A percentile compares a stretch with the other conserved stretches of the same genome.
Conservation (phyloP, 352 stramenopile genomes). For the Globisporangium cylindrosporum region DNA sequence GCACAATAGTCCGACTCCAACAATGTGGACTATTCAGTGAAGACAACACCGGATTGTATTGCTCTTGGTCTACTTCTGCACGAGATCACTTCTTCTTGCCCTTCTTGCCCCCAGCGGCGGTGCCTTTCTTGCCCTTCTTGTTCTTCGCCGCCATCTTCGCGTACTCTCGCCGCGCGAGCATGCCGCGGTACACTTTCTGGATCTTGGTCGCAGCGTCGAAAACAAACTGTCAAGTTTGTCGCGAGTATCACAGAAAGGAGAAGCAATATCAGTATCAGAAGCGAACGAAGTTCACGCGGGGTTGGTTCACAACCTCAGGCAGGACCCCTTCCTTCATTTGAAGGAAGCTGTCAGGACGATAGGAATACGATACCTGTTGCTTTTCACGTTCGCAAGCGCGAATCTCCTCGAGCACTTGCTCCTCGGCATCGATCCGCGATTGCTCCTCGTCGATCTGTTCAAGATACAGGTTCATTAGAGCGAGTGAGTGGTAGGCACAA, state of each 20-base stretch:
- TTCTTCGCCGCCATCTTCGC: conserved; percentile 78
- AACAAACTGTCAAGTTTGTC: conserved; percentile 40
- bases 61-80: neutral
- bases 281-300: too few species aligned
- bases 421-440: conserved; percentile 76
- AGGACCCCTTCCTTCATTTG: too few species aligned
- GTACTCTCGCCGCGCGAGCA: conserved; percentile 61
- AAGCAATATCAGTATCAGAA: neutral
- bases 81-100: conserved; percentile 29
- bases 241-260: neutral
- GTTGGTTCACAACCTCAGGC: too few species aligned
- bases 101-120: conserved; percentile 41
- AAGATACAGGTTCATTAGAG: neutral
- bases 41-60: neutral
- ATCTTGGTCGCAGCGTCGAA: conserved; percentile 60
- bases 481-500: neutral
- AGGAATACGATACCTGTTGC: conserved; percentile 40
- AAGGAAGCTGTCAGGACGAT: too few species aligned
- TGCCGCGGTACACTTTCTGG: conserved; percentile 80
- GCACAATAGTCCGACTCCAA: too few species aligned
- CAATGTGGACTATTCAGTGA: too few species aligned
- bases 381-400: conserved; percentile 68
- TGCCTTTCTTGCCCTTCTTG: conserved; percentile 70
- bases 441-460: conserved; percentile 81
- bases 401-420: conserved; percentile 69